Conservation (phyloP, 257 asterid species). For the Phtheirospermum japonicum region DNA sequence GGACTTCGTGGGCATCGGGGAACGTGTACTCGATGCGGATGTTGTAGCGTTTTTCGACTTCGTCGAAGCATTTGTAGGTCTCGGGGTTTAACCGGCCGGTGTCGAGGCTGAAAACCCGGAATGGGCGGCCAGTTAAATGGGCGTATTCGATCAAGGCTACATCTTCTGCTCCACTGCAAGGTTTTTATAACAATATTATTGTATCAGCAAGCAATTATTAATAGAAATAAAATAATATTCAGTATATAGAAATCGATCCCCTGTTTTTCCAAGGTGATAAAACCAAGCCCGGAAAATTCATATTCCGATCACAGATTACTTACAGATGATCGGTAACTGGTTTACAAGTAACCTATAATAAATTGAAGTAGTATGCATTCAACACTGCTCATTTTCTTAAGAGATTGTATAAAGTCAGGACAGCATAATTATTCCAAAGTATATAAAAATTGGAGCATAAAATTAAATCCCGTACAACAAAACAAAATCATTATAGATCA, state of each 20-base stretch:
- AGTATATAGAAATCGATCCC: too few relatives aligned
- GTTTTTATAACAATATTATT: background rate
- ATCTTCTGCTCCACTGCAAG: constrained; percentile 55
- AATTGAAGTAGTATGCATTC: too few relatives aligned
- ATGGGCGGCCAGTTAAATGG: constrained; percentile 48
- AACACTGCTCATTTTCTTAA: background rate
- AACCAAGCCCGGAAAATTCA: background rate
- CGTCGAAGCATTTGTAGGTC: constrained; percentile 44
- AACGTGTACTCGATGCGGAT: constrained; percentile 52
- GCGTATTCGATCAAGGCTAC: constrained; percentile 57
- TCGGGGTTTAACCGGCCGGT: constrained; percentile 52
- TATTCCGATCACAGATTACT: too few relatives aligned
- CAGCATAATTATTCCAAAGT: background rate
- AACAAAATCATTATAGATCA: too few relatives aligned
- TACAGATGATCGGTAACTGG: too few relatives aligned
- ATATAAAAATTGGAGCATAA: background rate
- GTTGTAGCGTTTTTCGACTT: constrained; percentile 43
- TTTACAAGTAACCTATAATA: too few relatives aligned
- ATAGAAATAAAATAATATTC: too few relatives aligned
- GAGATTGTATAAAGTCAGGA: background rate
- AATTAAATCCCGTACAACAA: background rate
- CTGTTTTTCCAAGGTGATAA: background rate
- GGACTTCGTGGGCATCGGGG: constrained; percentile 47
- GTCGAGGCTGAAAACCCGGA: constrained; percentile 54
- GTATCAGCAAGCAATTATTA: background rate